Conservation (phyloP, 1,139 yeast species). For the Entelexis sorbosivorans region DNA sequence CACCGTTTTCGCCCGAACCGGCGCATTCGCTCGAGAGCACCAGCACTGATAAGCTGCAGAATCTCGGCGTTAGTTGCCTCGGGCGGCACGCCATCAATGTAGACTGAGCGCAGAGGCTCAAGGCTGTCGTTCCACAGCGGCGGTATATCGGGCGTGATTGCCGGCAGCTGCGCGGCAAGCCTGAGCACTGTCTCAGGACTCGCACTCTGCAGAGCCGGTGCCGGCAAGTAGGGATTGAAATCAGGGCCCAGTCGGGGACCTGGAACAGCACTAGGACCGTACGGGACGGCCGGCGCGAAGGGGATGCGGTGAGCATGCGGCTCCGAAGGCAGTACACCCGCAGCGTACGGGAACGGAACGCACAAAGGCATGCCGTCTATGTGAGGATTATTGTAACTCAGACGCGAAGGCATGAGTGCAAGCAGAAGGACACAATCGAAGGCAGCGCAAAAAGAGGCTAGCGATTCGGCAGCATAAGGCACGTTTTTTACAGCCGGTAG, state of each 20-base stretch:
- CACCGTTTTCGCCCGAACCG: conserved; percentile 21
- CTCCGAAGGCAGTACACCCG: background rate
- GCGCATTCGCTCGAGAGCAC: conserved; percentile 66
- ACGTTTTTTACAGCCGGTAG: background rate
- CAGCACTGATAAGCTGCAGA: conserved; percentile 81
- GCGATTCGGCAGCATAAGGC: background rate
- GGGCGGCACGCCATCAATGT: conserved; percentile 79
- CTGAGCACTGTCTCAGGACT: background rate
- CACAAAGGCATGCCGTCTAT: background rate
- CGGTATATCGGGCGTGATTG: conserved; percentile 2
- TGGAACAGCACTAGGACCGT: too few relatives aligned
- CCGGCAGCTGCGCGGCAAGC: background rate
- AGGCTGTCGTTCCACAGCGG: conserved; percentile 2
- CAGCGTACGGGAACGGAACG: background rate
- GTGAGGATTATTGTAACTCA: background rate
- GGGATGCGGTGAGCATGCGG: too few relatives aligned
- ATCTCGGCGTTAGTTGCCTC: conserved; percentile 72
- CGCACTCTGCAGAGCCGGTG: background rate
- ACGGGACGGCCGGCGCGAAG: too few relatives aligned
- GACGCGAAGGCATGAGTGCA: background rate
- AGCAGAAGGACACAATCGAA: background rate
- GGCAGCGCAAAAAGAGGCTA: background rate
- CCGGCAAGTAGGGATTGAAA: background rate
- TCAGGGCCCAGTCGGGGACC: background rate
- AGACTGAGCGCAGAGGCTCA: conserved; percentile 54